Percentiles rank a stretch among this genome's conserved stretches.
These are phyloP conservation scores for Colletotrichum falcatum DNA, from an alignment of 2,329 filamentous ascomycete genomes.

Conservation along the genomic window DNA sequence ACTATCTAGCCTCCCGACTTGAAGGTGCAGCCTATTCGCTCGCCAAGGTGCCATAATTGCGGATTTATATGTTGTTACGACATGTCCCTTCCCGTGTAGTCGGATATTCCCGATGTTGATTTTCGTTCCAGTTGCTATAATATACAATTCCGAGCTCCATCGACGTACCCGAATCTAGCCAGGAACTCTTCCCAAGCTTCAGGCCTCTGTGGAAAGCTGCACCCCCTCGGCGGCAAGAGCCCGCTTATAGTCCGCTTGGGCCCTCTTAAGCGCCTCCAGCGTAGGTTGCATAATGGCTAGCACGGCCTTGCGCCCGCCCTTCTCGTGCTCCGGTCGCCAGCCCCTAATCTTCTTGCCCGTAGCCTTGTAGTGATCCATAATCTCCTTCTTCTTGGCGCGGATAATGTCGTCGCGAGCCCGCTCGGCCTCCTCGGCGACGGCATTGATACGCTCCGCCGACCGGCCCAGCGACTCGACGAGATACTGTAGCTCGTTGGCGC, in stretches of 20 bases:
- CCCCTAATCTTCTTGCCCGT: constrained; percentile 78
- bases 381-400: constrained; percentile 74
- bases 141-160: background rate
- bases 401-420: constrained; percentile 76
- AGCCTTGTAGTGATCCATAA: constrained; percentile 75
- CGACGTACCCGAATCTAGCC: background rate
- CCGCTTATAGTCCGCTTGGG: constrained; percentile 76
- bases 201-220: constrained; percentile 59
- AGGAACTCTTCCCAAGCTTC: background rate
- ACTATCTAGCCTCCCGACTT: background rate
- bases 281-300: constrained; percentile 81
- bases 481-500: constrained; percentile 83
- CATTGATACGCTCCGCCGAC: constrained; percentile 82
- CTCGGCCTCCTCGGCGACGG: constrained; percentile 85
- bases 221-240: constrained; percentile 75
- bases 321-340: constrained; percentile 75
- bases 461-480: constrained; percentile 84
- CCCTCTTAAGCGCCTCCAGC: constrained; percentile 75
- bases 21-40: background rate
- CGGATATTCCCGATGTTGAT: background rate
- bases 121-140: background rate
- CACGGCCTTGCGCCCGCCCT: constrained; percentile 82
- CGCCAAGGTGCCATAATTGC: background rate
- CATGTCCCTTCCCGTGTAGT: background rate
- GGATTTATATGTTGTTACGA: background rate